These are phyloP conservation scores for Stygiomarasmius scandens DNA, from an alignment of 1,284 basidiomycete species.

Conservation along the genomic window DNA sequence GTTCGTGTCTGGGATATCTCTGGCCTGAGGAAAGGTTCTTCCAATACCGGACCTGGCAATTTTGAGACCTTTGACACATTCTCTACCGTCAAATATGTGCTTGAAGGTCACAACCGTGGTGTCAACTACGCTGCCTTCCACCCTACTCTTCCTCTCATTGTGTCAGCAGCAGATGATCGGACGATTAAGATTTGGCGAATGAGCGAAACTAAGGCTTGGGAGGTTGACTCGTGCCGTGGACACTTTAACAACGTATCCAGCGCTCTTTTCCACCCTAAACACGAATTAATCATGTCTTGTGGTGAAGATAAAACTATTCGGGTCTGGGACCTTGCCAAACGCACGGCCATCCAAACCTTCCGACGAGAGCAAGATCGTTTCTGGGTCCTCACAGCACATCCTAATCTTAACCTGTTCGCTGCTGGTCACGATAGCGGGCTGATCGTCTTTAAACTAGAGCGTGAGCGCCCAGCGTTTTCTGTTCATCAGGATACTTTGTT, in stretches of 20 bases:
- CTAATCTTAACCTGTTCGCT: conserved; percentile 97
- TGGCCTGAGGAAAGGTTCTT: conserved; percentile 88
- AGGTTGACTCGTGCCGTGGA: conserved; percentile 98
- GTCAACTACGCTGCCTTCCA: conserved; percentile 97
- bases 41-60: conserved; percentile 62
- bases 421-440: conserved; percentile 98
- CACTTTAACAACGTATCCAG: conserved; percentile 99
- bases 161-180: conserved; percentile 96
- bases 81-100: conserved; percentile 95
- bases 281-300: conserved; percentile 92
- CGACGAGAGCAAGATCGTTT: conserved; percentile 96
- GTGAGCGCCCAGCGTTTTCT: conserved; percentile 95
- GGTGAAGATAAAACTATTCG: conserved; percentile 96
- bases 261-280: conserved; percentile 96
- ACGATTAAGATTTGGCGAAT: conserved; percentile 99
- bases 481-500: conserved; percentile 92
- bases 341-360: conserved; percentile 98
- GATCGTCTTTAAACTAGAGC: conserved; percentile 99
- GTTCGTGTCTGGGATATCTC: conserved; percentile 99
- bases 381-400: conserved; percentile 97
- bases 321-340: conserved; percentile 97
- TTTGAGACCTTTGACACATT: conserved; percentile 86
- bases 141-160: conserved; percentile 92
- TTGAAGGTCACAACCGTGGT: conserved; percentile 98
- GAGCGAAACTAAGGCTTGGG: conserved; percentile 99